A percentile compares a stretch with the other conserved stretches of the same genome.
Conservation (phyloP, 2,329 filamentous ascomycete genomes). For the Xylaria sp. region DNA sequence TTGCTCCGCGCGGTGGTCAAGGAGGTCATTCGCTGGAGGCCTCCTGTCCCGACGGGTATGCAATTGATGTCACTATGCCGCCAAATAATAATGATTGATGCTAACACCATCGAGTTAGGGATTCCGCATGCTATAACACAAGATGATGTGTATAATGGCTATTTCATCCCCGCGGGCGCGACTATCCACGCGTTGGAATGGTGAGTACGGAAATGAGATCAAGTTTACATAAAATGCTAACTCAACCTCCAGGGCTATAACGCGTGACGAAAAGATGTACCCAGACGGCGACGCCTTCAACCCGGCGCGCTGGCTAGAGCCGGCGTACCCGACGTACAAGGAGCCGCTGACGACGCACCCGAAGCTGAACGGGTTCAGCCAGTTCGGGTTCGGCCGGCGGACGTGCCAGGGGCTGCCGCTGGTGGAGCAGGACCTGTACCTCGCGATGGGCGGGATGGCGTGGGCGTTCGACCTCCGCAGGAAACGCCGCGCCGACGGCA, state of each 20-base stretch:
- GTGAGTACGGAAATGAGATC: conserved; percentile 47
- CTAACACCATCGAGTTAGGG: conserved; percentile 43
- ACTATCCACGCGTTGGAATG: conserved; percentile 65
- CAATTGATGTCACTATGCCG: not conserved
- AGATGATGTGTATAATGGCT: conserved; percentile 64
- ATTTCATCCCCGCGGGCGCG: conserved; percentile 63
- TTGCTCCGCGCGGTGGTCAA: conserved; percentile 61
- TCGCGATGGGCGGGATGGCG: conserved; percentile 54
- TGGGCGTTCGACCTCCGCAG: conserved; percentile 52
- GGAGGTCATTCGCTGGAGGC: conserved; percentile 65
- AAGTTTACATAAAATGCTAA: not conserved
- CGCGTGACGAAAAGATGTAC: conserved; percentile 56
- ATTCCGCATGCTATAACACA: conserved; percentile 63
- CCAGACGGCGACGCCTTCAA: conserved; percentile 54
- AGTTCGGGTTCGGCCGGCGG: conserved; percentile 66
- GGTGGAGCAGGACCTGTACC: conserved; percentile 56
- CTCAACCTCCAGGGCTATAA: conserved; percentile 55
- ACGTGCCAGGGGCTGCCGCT: conserved; percentile 58
- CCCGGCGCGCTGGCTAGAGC: conserved; percentile 54
- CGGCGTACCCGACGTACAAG: conserved; percentile 53
- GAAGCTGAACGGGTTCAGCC: conserved; percentile 55
- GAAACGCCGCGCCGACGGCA: conserved; percentile 45
- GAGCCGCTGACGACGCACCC: conserved; percentile 54
- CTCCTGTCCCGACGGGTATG: conserved; percentile 63
- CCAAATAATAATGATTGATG: not conserved